These are phyloP conservation scores for Baudoinia panamericana DNA, from an alignment of 495 filamentous ascomycete species.

Conservation along the genomic window DNA sequence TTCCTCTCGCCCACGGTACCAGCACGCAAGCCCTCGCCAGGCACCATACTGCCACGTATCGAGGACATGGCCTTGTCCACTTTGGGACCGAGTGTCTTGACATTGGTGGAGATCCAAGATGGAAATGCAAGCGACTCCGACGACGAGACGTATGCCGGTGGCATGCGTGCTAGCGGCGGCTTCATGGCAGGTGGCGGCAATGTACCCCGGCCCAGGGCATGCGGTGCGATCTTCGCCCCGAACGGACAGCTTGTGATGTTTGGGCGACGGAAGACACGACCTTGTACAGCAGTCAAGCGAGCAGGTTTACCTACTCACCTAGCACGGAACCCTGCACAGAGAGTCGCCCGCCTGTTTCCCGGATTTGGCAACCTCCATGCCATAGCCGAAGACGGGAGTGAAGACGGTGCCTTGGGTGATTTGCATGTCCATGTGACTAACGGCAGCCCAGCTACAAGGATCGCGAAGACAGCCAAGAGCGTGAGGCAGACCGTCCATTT, in stretches of 20 bases:
- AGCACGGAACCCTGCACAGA: no score
- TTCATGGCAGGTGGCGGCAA: slow-evolving; percentile 18
- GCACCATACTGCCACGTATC: background rate
- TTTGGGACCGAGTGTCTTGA: no score
- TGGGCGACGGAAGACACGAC: no score
- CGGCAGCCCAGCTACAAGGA: no score
- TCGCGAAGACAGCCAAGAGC: no score
- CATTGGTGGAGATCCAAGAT: no score
- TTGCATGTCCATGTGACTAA: no score
- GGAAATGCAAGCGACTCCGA: slow-evolving; percentile 17
- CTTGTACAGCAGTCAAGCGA: no score
- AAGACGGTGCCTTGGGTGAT: no score
- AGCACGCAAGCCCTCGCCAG: slow-evolving; percentile 8
- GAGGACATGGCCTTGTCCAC: slow-evolving; percentile 5
- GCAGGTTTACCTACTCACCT: no score
- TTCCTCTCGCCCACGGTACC: slow-evolving; percentile 16
- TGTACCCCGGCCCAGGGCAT: slow-evolving; percentile 20
- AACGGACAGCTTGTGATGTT: slow-evolving; percentile 21
- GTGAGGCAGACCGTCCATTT: no score
- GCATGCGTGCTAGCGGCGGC: slow-evolving; percentile 3
- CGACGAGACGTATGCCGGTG: slow-evolving; percentile 10
- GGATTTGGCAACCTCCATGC: slow-evolving; percentile 68
- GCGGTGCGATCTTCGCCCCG: slow-evolving; percentile 20
- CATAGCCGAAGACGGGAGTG: background rate
- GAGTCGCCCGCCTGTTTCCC: slow-evolving; percentile 63